Evolutionary conservation across 2,329 filamentous ascomycete species (phyloP).

Genomic region (Incumbomyces delicatus): DNA sequence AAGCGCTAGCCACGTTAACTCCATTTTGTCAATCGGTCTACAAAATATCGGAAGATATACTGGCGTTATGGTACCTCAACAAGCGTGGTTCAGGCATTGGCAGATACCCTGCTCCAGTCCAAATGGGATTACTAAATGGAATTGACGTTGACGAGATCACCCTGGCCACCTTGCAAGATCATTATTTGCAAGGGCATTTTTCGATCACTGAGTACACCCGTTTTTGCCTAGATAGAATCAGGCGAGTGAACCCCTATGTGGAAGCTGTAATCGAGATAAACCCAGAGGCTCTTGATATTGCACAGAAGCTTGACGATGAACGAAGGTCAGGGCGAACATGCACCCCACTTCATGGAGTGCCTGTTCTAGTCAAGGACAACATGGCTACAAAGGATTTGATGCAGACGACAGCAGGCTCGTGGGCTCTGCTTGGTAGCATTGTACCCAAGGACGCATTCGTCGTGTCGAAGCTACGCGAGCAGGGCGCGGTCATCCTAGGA

Average conservation of each 20-base stretch:
- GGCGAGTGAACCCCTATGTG: constrained; percentile 19
- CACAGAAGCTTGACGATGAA: constrained; percentile 21
- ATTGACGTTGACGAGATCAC: constrained; percentile 1
- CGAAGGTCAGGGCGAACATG: constrained; percentile 16
- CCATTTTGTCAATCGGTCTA: too few relatives aligned
- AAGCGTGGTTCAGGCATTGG: too few relatives aligned
- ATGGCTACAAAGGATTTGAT: constrained; percentile 22
- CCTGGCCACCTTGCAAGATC: background rate
- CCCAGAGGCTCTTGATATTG: constrained; percentile 19
- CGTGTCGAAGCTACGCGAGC: constrained; percentile 18
- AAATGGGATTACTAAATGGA: background rate
- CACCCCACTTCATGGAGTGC: constrained; percentile 26
- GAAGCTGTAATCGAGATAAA: constrained; percentile 24
- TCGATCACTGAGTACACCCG: background rate
- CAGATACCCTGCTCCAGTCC: too few relatives aligned
- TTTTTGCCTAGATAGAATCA: constrained; percentile 1
- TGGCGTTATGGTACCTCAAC: too few relatives aligned
- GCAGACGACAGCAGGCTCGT: constrained; percentile 22
- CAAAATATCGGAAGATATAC: too few relatives aligned
- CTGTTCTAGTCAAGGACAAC: constrained; percentile 27
- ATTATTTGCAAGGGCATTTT: background rate
- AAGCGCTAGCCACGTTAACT: too few relatives aligned
- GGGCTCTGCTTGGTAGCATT: constrained; percentile 17
- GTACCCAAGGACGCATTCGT: constrained; percentile 17
- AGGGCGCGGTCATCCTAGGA: constrained; percentile 24